phyloP scores from a whole-genome alignment of 2,329 filamentous ascomycete genomes.

The Diplodia mutila region DNA sequence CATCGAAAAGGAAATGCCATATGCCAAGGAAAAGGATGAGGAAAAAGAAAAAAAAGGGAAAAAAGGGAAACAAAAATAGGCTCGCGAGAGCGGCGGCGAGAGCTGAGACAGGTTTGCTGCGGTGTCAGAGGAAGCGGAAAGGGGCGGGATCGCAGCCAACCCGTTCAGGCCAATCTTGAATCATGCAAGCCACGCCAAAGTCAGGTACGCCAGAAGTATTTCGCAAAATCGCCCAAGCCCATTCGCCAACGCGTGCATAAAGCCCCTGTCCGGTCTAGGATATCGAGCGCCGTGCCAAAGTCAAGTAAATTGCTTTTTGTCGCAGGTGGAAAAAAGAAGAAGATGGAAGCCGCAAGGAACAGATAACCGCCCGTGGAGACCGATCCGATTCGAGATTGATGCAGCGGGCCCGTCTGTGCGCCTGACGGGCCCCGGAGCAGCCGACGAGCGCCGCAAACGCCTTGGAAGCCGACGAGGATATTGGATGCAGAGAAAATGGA shows the following conservation, averaged over 20 bases:
- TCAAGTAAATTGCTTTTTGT: slow-evolving; percentile 25
- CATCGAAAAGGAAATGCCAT: background rate
- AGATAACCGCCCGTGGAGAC: slow-evolving; percentile 28
- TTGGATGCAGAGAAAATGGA: slow-evolving; percentile 15
- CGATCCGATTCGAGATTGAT: slow-evolving; percentile 30
- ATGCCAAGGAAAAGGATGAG: background rate
- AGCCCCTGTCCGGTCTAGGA: slow-evolving; percentile 24
- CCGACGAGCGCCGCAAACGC: slow-evolving; percentile 14
- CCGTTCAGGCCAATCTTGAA: slow-evolving; percentile 22
- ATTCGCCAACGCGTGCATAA: slow-evolving; percentile 25
- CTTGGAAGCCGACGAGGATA: slow-evolving; percentile 3
- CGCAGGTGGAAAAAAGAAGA: slow-evolving; percentile 24
- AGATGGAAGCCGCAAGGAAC: slow-evolving; percentile 28
- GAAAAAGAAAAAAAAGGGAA: background rate
- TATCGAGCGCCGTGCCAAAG: slow-evolving; percentile 26
- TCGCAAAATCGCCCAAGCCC: slow-evolving; percentile 24
- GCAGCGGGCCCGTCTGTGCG: slow-evolving; percentile 9
- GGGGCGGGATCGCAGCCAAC: slow-evolving; percentile 15
- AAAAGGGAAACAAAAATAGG: slow-evolving; percentile 1
- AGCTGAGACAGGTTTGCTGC: slow-evolving; percentile 10
- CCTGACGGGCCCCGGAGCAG: slow-evolving; percentile 27
- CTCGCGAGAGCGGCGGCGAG: background rate
- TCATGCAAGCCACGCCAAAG: slow-evolving; percentile 25
- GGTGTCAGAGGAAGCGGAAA: slow-evolving; percentile 14
- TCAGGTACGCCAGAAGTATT: slow-evolving; percentile 25